Evolutionary conservation across 495 filamentous ascomycete species (phyloP), one percentile per base, ranked within the genome.

Genomic region (Hypoxylon lienhwacheense): DNA sequence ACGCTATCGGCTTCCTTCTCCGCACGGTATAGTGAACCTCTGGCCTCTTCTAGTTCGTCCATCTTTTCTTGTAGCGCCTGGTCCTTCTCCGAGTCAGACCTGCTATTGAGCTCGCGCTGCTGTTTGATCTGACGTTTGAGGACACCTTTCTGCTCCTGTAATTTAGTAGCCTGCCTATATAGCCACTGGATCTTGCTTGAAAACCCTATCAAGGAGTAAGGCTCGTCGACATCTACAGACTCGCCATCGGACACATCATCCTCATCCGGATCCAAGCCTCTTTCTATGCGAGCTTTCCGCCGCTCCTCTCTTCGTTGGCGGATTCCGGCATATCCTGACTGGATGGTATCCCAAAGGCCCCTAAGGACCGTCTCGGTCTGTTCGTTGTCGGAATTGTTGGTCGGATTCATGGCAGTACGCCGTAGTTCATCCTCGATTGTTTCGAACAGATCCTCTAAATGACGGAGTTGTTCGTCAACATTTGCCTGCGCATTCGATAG

Each of bases 91-190:
- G 75, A 73, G 37, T 80, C 81, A 41, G 74, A 77, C 55, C 74
- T 76, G 77, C 76, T 88, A 66, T 91, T 93, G 41, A 95, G 79
- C 61, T 93, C 89, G 31, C 90, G 85, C 69, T 97, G 91, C 66
- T 95, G 89, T 70, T 95, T 90, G 59, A 96, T 89, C 59, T 97
- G 90, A 2, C 89, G 84, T 53, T 87, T 85, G 16, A 96, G 70
- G 12, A 91, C 91, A 39, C 80, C 79, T 68, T 95, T 91, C 56
- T 96, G 89, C 54, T 96, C 89, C 28, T 86, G 80, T 16, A 95
- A 71, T n/a, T 75, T 71, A 5, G 80, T 79, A 10, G 81, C 78
- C 46, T 80, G 81, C 19, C 70, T 75, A 58, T 87, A 88, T 5
- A 97, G 73, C 61, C 81, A 82, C 63, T 89, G 87, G 1, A 98